Evolutionary conservation across 73 alveolate species (phyloP).

Genomic region (Paramecium pentaurelia): DNA sequence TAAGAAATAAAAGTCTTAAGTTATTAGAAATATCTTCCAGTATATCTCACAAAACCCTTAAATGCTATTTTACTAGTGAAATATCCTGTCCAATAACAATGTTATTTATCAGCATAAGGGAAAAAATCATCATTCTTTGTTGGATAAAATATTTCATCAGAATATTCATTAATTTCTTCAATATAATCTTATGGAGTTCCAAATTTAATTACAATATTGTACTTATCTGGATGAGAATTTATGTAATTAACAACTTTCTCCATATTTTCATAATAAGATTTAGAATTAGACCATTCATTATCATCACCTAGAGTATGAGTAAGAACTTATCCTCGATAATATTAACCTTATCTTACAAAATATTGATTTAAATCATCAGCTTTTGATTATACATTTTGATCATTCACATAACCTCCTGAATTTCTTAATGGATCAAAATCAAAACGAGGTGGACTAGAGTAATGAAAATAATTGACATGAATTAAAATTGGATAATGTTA

Average conservation of each 20-base stretch:
- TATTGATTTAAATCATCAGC: constrained; percentile 57
- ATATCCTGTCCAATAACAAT: constrained; percentile 94
- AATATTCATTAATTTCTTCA: constrained; percentile 47
- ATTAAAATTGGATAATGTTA: constrained; percentile 62
- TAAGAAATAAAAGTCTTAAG: constrained; percentile 1
- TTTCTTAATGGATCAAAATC: constrained; percentile 48
- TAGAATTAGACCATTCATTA: constrained; percentile 69
- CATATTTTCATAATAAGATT: constrained; percentile 61
- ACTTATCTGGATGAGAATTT: constrained; percentile 57
- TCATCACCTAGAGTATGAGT: constrained; percentile 80
- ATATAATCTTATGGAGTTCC: constrained; percentile 78
- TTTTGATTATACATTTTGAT: constrained; percentile 45
- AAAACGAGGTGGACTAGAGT: constrained; percentile 72
- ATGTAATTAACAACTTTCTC: constrained; percentile 71
- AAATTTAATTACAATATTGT: constrained; percentile 54
- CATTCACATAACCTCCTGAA: not conserved
- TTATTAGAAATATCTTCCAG: constrained; percentile 56
- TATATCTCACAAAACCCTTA: constrained; percentile 77
- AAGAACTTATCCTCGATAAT: constrained; percentile 67
- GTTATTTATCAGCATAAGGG: constrained; percentile 77
- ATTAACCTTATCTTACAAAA: constrained; percentile 40
- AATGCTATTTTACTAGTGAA: constrained; percentile 85
- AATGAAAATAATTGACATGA: constrained; percentile 71
- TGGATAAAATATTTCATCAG: constrained; percentile 62
- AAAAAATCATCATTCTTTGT: constrained; percentile 77